A percentile compares a stretch with the other conserved stretches of the same genome.
phyloP scores from a whole-genome alignment of 805 yeast genomes.

The Vanderwaltozyma yarrowii region DNA sequence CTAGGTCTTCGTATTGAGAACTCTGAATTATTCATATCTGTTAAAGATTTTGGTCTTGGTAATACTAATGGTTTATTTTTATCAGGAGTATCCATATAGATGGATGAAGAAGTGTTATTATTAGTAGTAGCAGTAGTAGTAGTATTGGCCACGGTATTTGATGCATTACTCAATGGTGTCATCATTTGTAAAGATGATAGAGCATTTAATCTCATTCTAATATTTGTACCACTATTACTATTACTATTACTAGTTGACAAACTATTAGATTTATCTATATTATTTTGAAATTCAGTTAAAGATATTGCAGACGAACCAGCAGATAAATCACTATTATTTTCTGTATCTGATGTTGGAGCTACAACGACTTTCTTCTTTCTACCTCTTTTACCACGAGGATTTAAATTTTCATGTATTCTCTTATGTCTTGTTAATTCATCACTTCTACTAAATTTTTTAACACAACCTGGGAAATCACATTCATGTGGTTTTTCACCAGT shows the following conservation, averaged over 20 bases:
- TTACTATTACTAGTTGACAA: not conserved
- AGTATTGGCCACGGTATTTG: too few species aligned
- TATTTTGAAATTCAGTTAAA: not conserved
- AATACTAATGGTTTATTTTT: conserved; percentile 4
- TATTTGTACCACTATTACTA: conserved; percentile 7
- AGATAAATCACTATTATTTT: not conserved
- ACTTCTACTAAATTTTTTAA: conserved; percentile 55
- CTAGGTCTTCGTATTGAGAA: not conserved
- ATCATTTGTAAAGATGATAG: conserved; percentile 48
- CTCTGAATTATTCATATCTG: conserved; percentile 8
- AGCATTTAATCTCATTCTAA: conserved; percentile 26
- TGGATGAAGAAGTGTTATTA: conserved; percentile 42
- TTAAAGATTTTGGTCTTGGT: conserved; percentile 20
- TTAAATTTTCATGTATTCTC: conserved; percentile 64
- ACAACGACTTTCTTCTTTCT: conserved; percentile 29
- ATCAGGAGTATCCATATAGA: conserved; percentile 16
- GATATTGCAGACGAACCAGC: not conserved
- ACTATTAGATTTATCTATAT: not conserved
- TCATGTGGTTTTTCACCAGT: conserved; percentile 76
- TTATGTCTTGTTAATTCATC: conserved; percentile 69
- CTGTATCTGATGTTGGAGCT: not conserved
- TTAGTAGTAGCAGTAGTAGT: conserved; percentile 46
- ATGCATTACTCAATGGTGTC: conserved; percentile 40
- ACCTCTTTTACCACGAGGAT: conserved; percentile 50
- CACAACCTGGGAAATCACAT: conserved; percentile 64